Evolutionary conservation across 495 filamentous ascomycete genomes (phyloP), one percentile per base, ranked within the genome.

Genomic region (Trichoderma reesei): DNA sequence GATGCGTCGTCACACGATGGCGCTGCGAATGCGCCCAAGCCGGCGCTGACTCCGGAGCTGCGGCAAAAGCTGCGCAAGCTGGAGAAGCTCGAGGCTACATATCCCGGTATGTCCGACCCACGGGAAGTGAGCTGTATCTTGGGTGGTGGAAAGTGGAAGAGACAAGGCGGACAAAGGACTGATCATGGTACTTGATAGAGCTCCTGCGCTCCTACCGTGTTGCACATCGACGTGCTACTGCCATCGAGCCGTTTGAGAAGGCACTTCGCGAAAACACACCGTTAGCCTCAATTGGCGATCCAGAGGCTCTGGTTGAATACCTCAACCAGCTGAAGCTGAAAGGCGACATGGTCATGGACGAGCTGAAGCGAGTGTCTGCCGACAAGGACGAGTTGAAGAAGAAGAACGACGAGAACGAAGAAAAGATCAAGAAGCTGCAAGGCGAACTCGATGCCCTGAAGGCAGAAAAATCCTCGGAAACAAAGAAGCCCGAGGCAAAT

Each of bases 181-280:
- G 26, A 56, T 33, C 10, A 42, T 59, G n/a, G 39, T 62, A 6
- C 11, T 33, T n/a, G n/a, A 18, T 63, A 95, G 94, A 98, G 68
- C 82, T 98, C 0, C 80, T 98, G 61, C 88, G 90, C 46, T 94
- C 92, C 2, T 98, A 98, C 73, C 86, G 90, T 60, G 84, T 90
- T 60, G 93, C 93, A 4, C 94, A 98, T 75, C 85, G 90, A 37
- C 86, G 90, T 37, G 89, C 91, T 37, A 80, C 86, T 6, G 82
- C 86, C 2, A 96, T 98, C 69, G 94, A 97, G 70, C 88, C 89
- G 0, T 98, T 98, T 69, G 94, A 98, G 77, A 89, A 89, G 59
- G 85, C 88, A 2, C 80, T 98, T 8, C 88, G 88, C 70, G 94
- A 98, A 69, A 89, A 92, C 65, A 98, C 95, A 0, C 93, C 94